These are phyloP conservation scores for Escallonia herrerae DNA, from an alignment of 129 eudicot species.

Conservation along the genomic window DNA sequence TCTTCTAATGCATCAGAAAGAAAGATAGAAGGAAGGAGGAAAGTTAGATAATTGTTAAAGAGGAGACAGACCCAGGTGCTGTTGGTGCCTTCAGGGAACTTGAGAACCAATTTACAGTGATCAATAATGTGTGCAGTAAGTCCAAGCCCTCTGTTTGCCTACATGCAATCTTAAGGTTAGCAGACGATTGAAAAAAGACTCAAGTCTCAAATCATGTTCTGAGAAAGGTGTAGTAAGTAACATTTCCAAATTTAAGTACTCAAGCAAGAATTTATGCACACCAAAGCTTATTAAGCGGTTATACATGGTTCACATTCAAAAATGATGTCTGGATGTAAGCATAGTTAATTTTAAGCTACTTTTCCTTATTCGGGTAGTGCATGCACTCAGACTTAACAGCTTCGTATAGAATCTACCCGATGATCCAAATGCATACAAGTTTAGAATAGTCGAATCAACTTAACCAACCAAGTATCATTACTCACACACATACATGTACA, in stretches of 20 bases:
- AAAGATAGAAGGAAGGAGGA: neutral
- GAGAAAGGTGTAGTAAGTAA: neutral
- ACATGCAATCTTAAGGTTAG: slow-evolving; percentile 12
- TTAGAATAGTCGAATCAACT: neutral
- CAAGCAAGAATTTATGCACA: neutral
- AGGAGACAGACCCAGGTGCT: slow-evolving; percentile 77
- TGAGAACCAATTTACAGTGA: slow-evolving; percentile 85
- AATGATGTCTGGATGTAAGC: neutral
- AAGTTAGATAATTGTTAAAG: neutral
- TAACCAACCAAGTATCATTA: neutral
- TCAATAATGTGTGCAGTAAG: slow-evolving; percentile 80
- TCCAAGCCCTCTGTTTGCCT: slow-evolving; percentile 99
- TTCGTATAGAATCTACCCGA: neutral
- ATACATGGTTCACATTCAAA: neutral
- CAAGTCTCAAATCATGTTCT: neutral
- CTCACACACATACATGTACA: neutral
- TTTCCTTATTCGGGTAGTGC: neutral
- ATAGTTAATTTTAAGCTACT: neutral
- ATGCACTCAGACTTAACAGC: neutral
- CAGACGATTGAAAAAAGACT: neutral
- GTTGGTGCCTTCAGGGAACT: slow-evolving; percentile 90
- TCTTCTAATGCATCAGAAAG: neutral
- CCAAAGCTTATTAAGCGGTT: too few relatives aligned
- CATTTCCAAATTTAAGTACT: neutral
- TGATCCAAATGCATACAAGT: neutral